Base-by-base conservation (phyloP, 768 basidiomycete species). In the Podaxis sp. region DNA sequence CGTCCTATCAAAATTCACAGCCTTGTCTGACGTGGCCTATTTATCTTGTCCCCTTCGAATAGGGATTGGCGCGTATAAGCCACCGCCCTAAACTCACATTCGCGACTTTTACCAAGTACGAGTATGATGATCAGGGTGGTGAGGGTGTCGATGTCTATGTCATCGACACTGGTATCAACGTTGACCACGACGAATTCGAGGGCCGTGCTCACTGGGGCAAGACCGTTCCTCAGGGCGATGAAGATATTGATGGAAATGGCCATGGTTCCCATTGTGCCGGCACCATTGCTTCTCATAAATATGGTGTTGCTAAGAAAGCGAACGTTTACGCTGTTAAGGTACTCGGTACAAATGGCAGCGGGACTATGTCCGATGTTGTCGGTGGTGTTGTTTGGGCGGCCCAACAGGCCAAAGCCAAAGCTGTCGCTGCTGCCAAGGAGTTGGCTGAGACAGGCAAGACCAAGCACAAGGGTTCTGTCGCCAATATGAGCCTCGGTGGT, bases 401-500 rank as follows among this genome's bases (percentile, higher is more conserved):
- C 2, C 64, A 70, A 15, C 60, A 75, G 17, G 85, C 91, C 5
- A 71, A 74, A 44, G 67, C 72, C 26, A 92, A 89, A 72, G 84
- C 83, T 0, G 71, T 69, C n/a, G 81, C 81, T 15, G 90, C 93
- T 17, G 78, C 76, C 7, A 82, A 83, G 11, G 93, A 96, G 73
- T 72, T 83, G 65, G 83, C 79, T 57, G 80, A 82, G 33, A 94
- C 92, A 20, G 91, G 93, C 58, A 88, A 84, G 78, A 90, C 89
- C 59, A 77, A 77, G 49, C 92, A 96, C 84, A 96, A 95, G 80
- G 97, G 97, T 24, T 95, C 94, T 17, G 95, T 96, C 58, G 93
- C 90, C 55, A 96, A 96, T 83, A 97, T 99, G 97, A 91, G 89
- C 73, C 89, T 99, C 57, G 97, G 97, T 66, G 97, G 97, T 69